Conservation (phyloP, 2,329 filamentous ascomycete genomes). For the Fusarium piperis region DNA sequence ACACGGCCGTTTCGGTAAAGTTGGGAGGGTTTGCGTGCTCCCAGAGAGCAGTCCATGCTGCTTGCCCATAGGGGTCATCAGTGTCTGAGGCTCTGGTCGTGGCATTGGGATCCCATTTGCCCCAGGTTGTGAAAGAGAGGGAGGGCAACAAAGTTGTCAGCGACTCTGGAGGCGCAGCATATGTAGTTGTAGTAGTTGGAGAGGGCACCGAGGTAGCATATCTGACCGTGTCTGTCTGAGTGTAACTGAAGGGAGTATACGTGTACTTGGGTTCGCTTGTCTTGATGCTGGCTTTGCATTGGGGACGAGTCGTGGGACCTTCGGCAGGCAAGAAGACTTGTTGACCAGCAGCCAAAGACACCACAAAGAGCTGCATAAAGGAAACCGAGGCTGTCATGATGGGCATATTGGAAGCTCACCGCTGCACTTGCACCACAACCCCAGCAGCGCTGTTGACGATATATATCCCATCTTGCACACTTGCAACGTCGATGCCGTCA, state of each 20-base stretch:
- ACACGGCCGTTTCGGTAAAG: conserved; percentile 45
- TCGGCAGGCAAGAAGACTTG: conserved; percentile 40
- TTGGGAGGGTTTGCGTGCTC: conserved; percentile 47
- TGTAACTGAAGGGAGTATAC: conserved; percentile 44
- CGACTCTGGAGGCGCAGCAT: conserved; percentile 42
- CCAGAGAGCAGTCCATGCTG: conserved; percentile 48
- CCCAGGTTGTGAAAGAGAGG: conserved; percentile 47
- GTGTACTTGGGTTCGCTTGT: conserved; percentile 40
- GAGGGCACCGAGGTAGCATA: conserved; percentile 45
- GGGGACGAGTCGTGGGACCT: conserved; percentile 42
- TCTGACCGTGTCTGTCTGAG: conserved; percentile 46
- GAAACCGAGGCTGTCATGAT: conserved; percentile 25
- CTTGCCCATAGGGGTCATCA: conserved; percentile 44
- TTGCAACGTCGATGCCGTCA: neutral
- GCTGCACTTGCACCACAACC: neutral
- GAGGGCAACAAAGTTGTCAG: conserved; percentile 40
- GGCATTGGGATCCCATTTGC: conserved; percentile 47
- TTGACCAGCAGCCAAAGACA: conserved; percentile 36
- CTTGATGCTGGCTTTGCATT: conserved; percentile 34
- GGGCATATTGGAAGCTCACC: neutral
- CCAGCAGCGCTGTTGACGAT: neutral
- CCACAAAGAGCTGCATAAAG: conserved; percentile 31
- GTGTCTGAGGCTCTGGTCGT: conserved; percentile 41
- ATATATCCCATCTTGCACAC: conserved; percentile 6
- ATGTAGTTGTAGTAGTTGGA: conserved; percentile 45